These are phyloP conservation scores for Apiosordaria backusii DNA, from an alignment of 495 filamentous ascomycete species.

Conservation along the genomic window DNA sequence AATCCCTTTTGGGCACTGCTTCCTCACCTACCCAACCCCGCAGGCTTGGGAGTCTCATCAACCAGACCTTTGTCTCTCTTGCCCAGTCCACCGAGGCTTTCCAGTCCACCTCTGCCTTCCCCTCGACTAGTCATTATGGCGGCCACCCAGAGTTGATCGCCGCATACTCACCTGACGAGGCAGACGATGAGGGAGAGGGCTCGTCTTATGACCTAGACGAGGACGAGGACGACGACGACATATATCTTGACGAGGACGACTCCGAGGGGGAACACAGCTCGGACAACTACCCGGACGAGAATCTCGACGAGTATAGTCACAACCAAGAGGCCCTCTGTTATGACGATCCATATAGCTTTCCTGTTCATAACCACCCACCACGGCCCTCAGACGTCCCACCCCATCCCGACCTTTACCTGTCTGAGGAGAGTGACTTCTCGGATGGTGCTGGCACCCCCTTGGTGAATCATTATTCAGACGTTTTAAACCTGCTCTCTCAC, in stretches of 20 bases:
- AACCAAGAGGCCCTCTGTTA: constrained; percentile 11
- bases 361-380: constrained; percentile 10
- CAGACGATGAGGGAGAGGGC: constrained; percentile 3
- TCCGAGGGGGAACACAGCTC: constrained; percentile 23
- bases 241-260: constrained; percentile 1
- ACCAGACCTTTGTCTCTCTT: background rate
- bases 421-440: constrained; percentile 12
- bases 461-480: constrained; percentile 17
- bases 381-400: background rate
- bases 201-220: background rate
- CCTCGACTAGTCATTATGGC: background rate
- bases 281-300: constrained; percentile 23
- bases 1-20: background rate
- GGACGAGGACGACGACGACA: background rate
- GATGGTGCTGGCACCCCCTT: constrained; percentile 24
- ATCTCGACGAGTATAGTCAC: constrained; percentile 21
- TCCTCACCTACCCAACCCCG: constrained; percentile 7
- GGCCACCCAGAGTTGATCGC: background rate
- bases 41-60: constrained; percentile 7
- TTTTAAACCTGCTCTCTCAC: constrained; percentile 20
- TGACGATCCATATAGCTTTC: constrained; percentile 9
- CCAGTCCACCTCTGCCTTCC: background rate
- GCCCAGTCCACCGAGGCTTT: background rate
- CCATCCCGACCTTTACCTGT: background rate
- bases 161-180: background rate